A percentile compares a stretch with the other conserved stretches of the same genome.
phyloP scores from a whole-genome alignment of 1,284 basidiomycete genomes.

The Hemileia vastatrix region DNA sequence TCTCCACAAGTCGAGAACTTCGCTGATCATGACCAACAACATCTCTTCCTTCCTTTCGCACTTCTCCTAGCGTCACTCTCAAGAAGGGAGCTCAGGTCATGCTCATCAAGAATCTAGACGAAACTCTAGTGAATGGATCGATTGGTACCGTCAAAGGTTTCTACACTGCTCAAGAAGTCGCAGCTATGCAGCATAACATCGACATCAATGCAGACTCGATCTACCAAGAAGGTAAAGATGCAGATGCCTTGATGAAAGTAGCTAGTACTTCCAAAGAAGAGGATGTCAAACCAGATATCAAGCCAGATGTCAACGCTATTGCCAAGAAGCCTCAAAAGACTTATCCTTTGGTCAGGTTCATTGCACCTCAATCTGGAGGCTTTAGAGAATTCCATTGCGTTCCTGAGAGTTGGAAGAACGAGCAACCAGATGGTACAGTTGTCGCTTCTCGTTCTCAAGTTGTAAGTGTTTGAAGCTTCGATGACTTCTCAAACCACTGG shows the following conservation, averaged over 20 bases:
- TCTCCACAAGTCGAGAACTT: constrained; percentile 71
- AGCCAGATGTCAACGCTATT: constrained; percentile 40
- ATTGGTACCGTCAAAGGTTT: constrained; percentile 68
- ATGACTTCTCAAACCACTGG: no score
- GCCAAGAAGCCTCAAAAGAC: constrained; percentile 28
- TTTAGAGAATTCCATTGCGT: constrained; percentile 33
- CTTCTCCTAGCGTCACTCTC: constrained; percentile 49
- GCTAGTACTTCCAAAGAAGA: constrained; percentile 26
- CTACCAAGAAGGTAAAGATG: constrained; percentile 14
- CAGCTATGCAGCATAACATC: neutral
- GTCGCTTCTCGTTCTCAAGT: constrained; percentile 25
- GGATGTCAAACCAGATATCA: constrained; percentile 31
- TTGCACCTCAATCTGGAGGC: constrained; percentile 28
- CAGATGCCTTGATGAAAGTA: neutral
- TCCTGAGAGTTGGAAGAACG: no score
- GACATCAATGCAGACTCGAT: neutral
- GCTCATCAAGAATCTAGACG: constrained; percentile 68
- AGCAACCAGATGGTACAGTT: constrained; percentile 44
- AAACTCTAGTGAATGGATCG: constrained; percentile 70
- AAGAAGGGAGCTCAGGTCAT: constrained; percentile 58
- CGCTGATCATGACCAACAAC: constrained; percentile 26
- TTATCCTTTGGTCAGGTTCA: constrained; percentile 39
- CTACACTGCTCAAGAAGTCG: constrained; percentile 15
- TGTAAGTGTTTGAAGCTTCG: no score
- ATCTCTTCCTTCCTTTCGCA: neutral